These are phyloP conservation scores for Viridothelium virens DNA, from an alignment of 495 filamentous ascomycete genomes.

Conservation along the genomic window DNA sequence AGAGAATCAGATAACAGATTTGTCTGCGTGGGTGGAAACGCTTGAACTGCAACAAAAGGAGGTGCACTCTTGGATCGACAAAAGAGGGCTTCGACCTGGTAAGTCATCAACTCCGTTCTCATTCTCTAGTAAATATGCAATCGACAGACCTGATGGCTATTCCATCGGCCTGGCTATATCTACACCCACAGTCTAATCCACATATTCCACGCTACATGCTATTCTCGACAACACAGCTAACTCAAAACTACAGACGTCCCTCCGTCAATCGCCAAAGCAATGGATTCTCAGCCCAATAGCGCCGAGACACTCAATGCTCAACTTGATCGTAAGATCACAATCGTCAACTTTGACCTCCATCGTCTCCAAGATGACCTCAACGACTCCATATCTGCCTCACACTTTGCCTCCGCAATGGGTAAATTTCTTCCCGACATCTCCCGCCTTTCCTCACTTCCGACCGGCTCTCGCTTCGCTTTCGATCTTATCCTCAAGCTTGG, in stretches of 20 bases:
- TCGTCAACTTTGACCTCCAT: slow-evolving; percentile 49
- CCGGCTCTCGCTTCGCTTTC: slow-evolving; percentile 41
- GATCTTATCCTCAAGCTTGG: slow-evolving; percentile 47
- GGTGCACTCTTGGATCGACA: slow-evolving; percentile 47
- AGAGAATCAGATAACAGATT: slow-evolving; percentile 40
- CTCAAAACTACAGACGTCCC: slow-evolving; percentile 39
- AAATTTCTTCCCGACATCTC: slow-evolving; percentile 44
- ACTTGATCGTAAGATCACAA: slow-evolving; percentile 49
- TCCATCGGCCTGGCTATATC: background rate
- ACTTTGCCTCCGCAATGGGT: slow-evolving; percentile 42
- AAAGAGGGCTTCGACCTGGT: slow-evolving; percentile 45
- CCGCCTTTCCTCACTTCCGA: slow-evolving; percentile 38
- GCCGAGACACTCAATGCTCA: slow-evolving; percentile 44
- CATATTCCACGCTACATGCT: background rate
- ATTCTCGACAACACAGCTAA: slow-evolving; percentile 15
- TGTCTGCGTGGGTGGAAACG: slow-evolving; percentile 38
- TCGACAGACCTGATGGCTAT: slow-evolving; percentile 2
- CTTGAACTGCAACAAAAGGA: slow-evolving; percentile 42
- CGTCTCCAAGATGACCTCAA: slow-evolving; percentile 47
- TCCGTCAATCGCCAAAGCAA: slow-evolving; percentile 41
- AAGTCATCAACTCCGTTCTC: slow-evolving; percentile 16
- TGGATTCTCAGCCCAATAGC: slow-evolving; percentile 35
- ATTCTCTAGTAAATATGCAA: too few species aligned
- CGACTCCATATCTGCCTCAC: slow-evolving; percentile 36
- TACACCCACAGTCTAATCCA: background rate